Evolutionary conservation across 1,139 yeast genomes (phyloP), one percentile per base, ranked within the genome.

Genomic region (Pichia sp.): DNA sequence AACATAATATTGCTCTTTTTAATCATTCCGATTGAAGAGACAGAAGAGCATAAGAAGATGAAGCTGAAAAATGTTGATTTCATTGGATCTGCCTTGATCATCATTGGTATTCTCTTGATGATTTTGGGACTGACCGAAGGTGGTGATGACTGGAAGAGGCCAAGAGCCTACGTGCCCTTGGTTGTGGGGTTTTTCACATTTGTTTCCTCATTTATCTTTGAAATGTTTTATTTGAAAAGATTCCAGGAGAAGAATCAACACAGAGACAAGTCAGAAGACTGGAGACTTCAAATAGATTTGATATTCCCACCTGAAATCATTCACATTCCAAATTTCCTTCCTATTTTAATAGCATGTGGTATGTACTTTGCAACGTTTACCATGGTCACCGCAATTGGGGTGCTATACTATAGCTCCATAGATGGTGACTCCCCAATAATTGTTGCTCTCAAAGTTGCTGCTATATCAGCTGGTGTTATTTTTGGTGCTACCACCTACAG

Each of bases 371-470:
- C 55, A 0, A 50, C 49, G 0, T 62, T 36, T 38, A 53, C 59
- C 2, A 50, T 54, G 46, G 19, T 54, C 1, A 11, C 57, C 7
- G 51, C 52, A 4, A 43, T 51, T 5, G 49, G 59, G 5, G 49
- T 64, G 36, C 56, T 57, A 34, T 63, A 57, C 34, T 59, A 63
- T 34, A 45, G 54, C 7, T 58, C 54, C 19, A 55, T 62, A 16
- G 62, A 58, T 5, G 29, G 44, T 4, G 56, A 67, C 46, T 57
- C 66, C 8, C 60, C 69, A 1, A 45, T 71, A 6, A 48, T 69
- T 3, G 62, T 71, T 0, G 67, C 69, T 1, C 53, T 68, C 2
- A 70, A 68, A 52, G 57, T 62, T 4, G 54, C 69, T 3, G 67
- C 73, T 6, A n/a, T 64, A 4, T n/a, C 63, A 1, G 31, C 61